These are phyloP conservation scores for Yamadazyma aaseri DNA, from an alignment of 1,139 yeast species.

Conservation along the genomic window DNA sequence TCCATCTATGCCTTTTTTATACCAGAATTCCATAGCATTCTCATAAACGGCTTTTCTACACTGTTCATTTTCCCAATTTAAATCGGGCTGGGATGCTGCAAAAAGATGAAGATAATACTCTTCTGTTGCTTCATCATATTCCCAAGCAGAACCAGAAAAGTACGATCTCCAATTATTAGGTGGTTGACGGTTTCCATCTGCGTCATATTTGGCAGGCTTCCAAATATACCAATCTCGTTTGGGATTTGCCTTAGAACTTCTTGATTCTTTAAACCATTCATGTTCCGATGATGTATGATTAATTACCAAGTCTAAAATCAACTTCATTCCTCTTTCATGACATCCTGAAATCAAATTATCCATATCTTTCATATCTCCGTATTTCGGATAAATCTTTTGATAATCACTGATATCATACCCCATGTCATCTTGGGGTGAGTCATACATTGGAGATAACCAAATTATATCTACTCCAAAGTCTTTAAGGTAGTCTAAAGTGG, in stretches of 20 bases:
- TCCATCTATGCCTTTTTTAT: conserved; percentile 56
- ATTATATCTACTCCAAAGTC: conserved; percentile 51
- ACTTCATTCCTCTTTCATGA: conserved; percentile 50
- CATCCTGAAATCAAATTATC: conserved; percentile 45
- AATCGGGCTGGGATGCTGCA: conserved; percentile 54
- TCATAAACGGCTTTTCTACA: conserved; percentile 51
- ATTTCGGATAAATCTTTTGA: conserved; percentile 47
- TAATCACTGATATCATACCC: conserved; percentile 62
- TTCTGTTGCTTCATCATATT: conserved; percentile 48
- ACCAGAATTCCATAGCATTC: conserved; percentile 52
- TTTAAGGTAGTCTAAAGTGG: conserved; percentile 52
- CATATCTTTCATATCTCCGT: conserved; percentile 54
- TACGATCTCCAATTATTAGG: conserved; percentile 57
- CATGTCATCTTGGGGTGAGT: conserved; percentile 62
- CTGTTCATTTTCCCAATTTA: conserved; percentile 58
- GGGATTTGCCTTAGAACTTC: conserved; percentile 48
- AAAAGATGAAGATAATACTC: conserved; percentile 56
- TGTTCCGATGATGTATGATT: conserved; percentile 60
- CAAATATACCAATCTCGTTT: conserved; percentile 65
- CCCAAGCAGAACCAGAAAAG: conserved; percentile 58
- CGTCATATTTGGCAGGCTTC: conserved; percentile 49
- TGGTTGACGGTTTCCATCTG: conserved; percentile 47
- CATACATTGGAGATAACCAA: conserved; percentile 60
- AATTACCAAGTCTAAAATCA: conserved; percentile 55
- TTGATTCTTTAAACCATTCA: conserved; percentile 56